phyloP scores from a whole-genome alignment of 2,329 filamentous ascomycete genomes.

The Ophiosphaerella korrae region DNA sequence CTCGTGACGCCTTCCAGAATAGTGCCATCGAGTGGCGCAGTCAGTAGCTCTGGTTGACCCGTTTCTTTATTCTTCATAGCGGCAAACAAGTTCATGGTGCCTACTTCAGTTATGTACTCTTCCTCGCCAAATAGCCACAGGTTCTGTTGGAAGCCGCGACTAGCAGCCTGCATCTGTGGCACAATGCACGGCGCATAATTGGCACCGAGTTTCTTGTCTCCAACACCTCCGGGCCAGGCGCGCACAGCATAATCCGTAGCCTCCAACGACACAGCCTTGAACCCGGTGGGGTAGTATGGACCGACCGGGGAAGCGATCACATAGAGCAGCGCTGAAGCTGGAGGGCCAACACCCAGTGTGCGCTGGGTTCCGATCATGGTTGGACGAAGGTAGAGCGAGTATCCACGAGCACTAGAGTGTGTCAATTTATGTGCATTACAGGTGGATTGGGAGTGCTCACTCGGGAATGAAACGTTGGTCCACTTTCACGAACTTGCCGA shows the following conservation, averaged over 20 bases:
- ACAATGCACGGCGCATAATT: constrained; percentile 99
- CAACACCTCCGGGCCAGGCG: constrained; percentile 96
- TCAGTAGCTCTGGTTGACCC: constrained; percentile 88
- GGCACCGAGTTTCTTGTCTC: constrained; percentile 96
- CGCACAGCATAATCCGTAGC: constrained; percentile 96
- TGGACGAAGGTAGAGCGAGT: constrained; percentile 92
- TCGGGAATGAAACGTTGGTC: constrained; percentile 90
- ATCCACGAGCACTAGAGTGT: constrained; percentile 66
- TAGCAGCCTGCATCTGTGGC: constrained; percentile 91
- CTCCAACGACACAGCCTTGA: constrained; percentile 95
- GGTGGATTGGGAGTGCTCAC: constrained; percentile 48
- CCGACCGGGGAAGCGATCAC: constrained; percentile 96
- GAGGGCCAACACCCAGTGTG: constrained; percentile 90
- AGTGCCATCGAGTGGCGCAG: constrained; percentile 94
- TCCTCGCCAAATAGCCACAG: constrained; percentile 96
- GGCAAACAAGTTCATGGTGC: constrained; percentile 98
- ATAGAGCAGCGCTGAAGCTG: constrained; percentile 87
- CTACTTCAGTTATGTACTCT: constrained; percentile 95
- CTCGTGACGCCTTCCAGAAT: constrained; percentile 94
- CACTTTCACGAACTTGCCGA: constrained; percentile 77
- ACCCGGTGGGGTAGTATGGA: constrained; percentile 96
- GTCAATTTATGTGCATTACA: constrained; percentile 10
- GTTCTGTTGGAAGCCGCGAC: constrained; percentile 95
- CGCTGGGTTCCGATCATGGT: constrained; percentile 97
- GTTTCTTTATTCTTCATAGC: constrained; percentile 84